Evolutionary conservation across 1,139 yeast genomes (phyloP).

Genomic region (Meyerozyma smithsonii): DNA sequence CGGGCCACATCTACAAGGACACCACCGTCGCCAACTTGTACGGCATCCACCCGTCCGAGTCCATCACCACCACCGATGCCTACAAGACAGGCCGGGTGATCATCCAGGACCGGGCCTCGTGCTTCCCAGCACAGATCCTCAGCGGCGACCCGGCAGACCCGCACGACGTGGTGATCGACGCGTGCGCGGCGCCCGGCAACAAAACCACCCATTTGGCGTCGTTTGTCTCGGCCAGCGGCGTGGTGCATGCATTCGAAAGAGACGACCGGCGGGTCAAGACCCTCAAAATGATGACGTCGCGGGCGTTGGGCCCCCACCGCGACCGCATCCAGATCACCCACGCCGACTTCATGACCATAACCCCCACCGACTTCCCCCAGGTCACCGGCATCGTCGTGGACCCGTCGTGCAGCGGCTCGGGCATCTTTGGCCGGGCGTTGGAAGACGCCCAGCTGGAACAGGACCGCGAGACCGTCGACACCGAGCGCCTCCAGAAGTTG

Average conservation of each 20-base stretch:
- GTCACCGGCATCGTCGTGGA: conserved; percentile 86
- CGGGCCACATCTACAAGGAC: conserved; percentile 67
- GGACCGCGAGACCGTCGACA: conserved; percentile 42
- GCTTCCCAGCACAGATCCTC: conserved; percentile 88
- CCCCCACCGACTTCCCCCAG: conserved; percentile 55
- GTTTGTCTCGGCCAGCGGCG: conserved; percentile 26
- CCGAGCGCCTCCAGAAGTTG: conserved; percentile 61
- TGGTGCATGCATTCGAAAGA: conserved; percentile 81
- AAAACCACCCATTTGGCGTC: conserved; percentile 93
- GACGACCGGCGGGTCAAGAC: conserved; percentile 68
- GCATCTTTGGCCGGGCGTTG: conserved; percentile 82
- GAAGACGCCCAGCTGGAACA: conserved; percentile 46
- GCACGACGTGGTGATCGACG: conserved; percentile 67
- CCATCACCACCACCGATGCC: conserved; percentile 57
- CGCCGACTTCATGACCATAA: conserved; percentile 74
- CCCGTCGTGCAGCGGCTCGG: conserved; percentile 97
- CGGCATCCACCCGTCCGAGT: conserved; percentile 76
- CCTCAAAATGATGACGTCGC: conserved; percentile 71
- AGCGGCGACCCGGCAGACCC: conserved; percentile 45
- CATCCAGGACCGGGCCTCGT: conserved; percentile 93
- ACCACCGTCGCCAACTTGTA: conserved; percentile 65
- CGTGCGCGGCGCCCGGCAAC: conserved; percentile 98
- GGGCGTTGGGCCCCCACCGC: conserved; percentile 59
- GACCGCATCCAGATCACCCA: conserved; percentile 63
- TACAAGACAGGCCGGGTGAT: conserved; percentile 75